Conservation (phyloP, 225 moss, liverwort and hornwort species). For the Sphagnum contortum region DNA sequence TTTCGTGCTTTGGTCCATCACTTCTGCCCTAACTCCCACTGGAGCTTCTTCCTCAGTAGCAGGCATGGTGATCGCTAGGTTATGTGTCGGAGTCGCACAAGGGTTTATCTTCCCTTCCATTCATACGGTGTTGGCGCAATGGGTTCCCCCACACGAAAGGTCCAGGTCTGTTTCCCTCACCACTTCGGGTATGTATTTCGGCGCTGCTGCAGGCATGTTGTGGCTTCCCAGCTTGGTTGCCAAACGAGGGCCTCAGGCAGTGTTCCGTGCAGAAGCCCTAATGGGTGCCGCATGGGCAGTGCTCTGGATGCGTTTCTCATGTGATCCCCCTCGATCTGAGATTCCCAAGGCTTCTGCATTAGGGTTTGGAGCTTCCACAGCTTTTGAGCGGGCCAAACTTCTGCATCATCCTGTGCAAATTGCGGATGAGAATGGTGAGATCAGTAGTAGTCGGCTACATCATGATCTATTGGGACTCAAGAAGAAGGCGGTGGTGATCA, state of each 20-base stretch:
- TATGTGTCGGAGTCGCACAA: slow-evolving; percentile 90
- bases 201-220: slow-evolving; percentile 87
- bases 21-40: slow-evolving; percentile 83
- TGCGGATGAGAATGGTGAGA: slow-evolving; percentile 51
- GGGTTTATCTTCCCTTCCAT: slow-evolving; percentile 98
- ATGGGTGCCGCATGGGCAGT: slow-evolving; percentile 88
- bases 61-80: slow-evolving; percentile 60
- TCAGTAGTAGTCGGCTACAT: neutral
- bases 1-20: slow-evolving; percentile 83
- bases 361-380: slow-evolving; percentile 35
- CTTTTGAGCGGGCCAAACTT: slow-evolving; percentile 52
- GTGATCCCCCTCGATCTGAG: slow-evolving; percentile 71
- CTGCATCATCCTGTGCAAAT: slow-evolving; percentile 32
- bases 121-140: slow-evolving; percentile 86
- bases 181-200: slow-evolving; percentile 96
- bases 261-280: slow-evolving; percentile 62
- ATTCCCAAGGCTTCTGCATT: slow-evolving; percentile 48
- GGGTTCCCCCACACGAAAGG: slow-evolving; percentile 97
- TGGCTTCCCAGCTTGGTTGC: slow-evolving; percentile 76
- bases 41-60: slow-evolving; percentile 43
- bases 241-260: slow-evolving; percentile 76
- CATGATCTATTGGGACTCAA: slow-evolving; percentile 4
- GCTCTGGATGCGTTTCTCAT: slow-evolving; percentile 58
- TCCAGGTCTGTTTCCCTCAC: slow-evolving; percentile 95
- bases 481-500: slow-evolving; percentile 18